Base-by-base conservation (phyloP, 2,329 filamentous ascomycete genomes). In the Decorospora gaudefroyi region DNA sequence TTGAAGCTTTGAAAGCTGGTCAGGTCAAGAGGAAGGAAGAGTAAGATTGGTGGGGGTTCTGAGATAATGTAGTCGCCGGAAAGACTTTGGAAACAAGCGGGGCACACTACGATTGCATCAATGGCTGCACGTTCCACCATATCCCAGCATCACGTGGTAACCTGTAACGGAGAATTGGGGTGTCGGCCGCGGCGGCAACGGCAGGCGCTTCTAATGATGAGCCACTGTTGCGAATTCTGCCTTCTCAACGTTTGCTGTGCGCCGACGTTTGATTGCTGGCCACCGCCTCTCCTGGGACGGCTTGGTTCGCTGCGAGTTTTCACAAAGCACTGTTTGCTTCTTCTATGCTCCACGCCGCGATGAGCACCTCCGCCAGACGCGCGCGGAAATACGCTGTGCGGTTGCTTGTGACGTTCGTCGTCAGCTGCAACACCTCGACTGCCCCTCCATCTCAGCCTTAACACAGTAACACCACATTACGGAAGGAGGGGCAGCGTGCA, bases 1-100 rank as follows among this genome's bases (percentile, higher is more conserved):
- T 65, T 57, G 57, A 45, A 41, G 50, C 47, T 49, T 40, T 37
- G 21, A 29, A 42, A 46, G 56, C 49, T 48, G 51, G 46, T 52
- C 56, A 54, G 50, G 55, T 52, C 43, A 45, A 53, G 51, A 49
- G 40, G 54, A 55, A 51, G 49, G 50, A 41, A 49, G 50, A 51
- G 38, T 37, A 39, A 45, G 43, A 22, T 23, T 40, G 46, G 54
- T 57, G 64, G 65, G 59, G 58, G 50, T 55, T 47, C 42, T 50
- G 57, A 59, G 63, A 65, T 68, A 67, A 69, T 64, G 62, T 57
- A 55, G 51, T 53, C 57, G 61, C 61, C 59, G 59, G 62, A 59
- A 63, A 62, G 59, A 57, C 60, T 64, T 59, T 62, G 60, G 59
- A 62, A 57, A 48, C 46, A 54, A 56, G 60, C 52, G 64, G 56